Evolutionary conservation across 305 asterid genomes (phyloP), one percentile per base, ranked within the genome.

Genomic region (Rubia occidens): DNA sequence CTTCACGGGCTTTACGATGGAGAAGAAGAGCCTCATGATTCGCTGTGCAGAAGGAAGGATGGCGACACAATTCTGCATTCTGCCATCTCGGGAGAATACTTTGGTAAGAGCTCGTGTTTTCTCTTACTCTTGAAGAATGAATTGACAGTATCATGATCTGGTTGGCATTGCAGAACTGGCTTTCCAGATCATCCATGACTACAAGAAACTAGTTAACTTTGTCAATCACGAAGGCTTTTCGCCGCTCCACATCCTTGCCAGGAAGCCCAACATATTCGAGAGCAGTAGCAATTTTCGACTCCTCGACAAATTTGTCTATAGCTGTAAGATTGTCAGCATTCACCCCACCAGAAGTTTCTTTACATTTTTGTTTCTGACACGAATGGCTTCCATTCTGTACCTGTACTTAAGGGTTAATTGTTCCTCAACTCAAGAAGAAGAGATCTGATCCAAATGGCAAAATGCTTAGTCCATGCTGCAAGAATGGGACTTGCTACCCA

Each of bases 61-160:
- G 86, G 88, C 21, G 75, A 77, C 15, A 85, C 84, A 2, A 68
- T 83, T 68, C 80, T 85, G 58, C 90, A 85, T 39, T 68, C 77
- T 0, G 79, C 88, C 11, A 80, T 85, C 42, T 68, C 81, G 0
- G 88, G 86, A 60, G 79, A 81, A 61, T 75, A 83, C 78, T 81
- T 83, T 6, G 65, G 88, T 83, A 81, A 78, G 79, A 64, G 10
- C 14, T 44, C 13, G 68, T 40, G 17, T 9, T 54, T 70, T 65
- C 11, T 14, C 54, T 43, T n/a, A 26, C 21, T 56, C 32, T 56
- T 56, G 11, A 20, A 20, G 35, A 21, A 21, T 20, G 61, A 56
- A 51, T 17, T 51, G 58, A 51, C 10, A 6, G 6, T 4, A 5
- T 47, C 17, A 44, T 44, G 15, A 3, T 44, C 51, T 44, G 51